Evolutionary conservation across 2,329 filamentous ascomycete species (phyloP).

Genomic region (Diatrype stigma): DNA sequence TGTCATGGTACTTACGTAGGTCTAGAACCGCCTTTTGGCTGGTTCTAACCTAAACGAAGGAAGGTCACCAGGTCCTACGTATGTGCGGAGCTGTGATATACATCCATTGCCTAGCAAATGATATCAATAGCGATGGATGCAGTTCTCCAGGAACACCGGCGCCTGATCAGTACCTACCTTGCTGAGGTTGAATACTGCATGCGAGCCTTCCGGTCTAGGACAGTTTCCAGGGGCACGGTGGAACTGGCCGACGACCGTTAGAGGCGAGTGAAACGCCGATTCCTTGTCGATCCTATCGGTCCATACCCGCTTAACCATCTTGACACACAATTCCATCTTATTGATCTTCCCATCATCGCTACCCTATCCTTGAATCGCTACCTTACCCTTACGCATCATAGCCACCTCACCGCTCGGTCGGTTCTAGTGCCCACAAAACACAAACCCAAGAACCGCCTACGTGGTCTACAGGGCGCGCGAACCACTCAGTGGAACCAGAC

Average conservation of each 20-base stretch:
- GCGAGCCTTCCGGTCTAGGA: background rate
- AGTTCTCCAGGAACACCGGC: background rate
- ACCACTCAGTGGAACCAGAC: too few species aligned
- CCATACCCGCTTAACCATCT: too few species aligned
- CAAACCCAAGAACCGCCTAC: too few species aligned
- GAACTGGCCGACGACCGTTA: background rate
- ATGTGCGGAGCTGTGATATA: background rate
- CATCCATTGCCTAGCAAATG: background rate
- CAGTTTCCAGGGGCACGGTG: background rate
- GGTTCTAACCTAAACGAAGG: background rate
- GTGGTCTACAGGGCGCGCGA: too few species aligned
- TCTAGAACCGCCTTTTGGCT: background rate
- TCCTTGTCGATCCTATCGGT: background rate
- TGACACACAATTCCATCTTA: too few species aligned
- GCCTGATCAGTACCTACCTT: background rate
- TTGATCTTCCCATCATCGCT: too few species aligned
- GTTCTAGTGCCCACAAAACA: too few species aligned
- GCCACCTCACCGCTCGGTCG: too few species aligned
- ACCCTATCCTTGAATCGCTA: too few species aligned
- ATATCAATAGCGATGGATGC: background rate
- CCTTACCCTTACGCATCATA: too few species aligned
- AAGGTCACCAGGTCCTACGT: background rate
- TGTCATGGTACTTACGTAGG: too few species aligned
- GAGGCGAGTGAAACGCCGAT: background rate
- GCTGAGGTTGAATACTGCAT: background rate